Evolutionary conservation across 2,329 filamentous ascomycete genomes (phyloP), one percentile per base, ranked within the genome.

Genomic region (Cryphonectria carpinicola): DNA sequence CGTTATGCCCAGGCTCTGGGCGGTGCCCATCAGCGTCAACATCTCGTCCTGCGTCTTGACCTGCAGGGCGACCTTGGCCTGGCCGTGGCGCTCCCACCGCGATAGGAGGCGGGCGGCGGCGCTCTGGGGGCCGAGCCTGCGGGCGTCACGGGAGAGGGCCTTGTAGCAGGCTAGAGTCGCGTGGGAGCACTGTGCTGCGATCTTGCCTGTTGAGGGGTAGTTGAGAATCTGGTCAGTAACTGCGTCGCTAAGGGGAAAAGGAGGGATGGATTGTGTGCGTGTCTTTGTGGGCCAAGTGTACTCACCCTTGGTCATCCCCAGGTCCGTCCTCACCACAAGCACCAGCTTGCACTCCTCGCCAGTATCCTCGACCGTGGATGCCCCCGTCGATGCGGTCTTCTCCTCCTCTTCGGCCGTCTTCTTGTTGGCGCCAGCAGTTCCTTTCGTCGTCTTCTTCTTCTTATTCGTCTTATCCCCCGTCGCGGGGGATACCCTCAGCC

Each of bases 81-180:
- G 95, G 17, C 96, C 96, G 69, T 86, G 83, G 66, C 85, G 86
- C 82, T 99, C 96, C 96, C 96, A 99, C 74, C 92, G 91, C 74
- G 87, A 87, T 65, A 99, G 88, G 67, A 97, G 84, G 60, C 84
- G 84, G 69, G 89, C 88, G 63, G 87, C 84, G 19, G 88, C 80
- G 35, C 85, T 85, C 52, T 84, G 81, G 56, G 87, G 82, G 39
- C 71, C 71, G 67, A 86, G 82, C 67, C 83, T 80, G 3, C 84
- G 81, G n/a, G 88, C 83, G 68, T 83, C 81, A 61, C 84, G 82
- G 70, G 89, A 82, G 74, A 97, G 89, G 71, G 90, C 84, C 84
- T 98, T 98, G 89, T 97, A 99, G 88, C 95, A 98, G 69, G 95
- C 95, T 70, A 99, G 90, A 3, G 95, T 97, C n/a, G 96, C 96